These are phyloP conservation scores for Schizonepeta tenuifolia DNA, from an alignment of 257 asterid genomes.

Conservation along the genomic window DNA sequence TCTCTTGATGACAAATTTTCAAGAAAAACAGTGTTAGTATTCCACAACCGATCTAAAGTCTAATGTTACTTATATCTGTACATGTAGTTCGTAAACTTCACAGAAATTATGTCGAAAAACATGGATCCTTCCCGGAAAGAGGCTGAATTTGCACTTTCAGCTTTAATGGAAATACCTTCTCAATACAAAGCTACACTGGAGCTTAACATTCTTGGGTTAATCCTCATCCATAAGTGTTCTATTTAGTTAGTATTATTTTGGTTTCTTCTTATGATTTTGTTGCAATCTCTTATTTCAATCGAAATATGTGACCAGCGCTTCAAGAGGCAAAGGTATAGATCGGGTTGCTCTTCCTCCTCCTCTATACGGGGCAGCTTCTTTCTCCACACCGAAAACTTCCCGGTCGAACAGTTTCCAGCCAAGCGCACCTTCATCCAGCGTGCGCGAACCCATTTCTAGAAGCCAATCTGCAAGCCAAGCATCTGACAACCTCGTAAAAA, in stretches of 20 bases:
- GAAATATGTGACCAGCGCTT: constrained; percentile 53
- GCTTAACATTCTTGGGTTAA: constrained; percentile 83
- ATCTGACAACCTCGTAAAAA: constrained; percentile 68
- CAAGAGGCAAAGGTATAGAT: constrained; percentile 69
- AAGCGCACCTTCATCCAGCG: constrained; percentile 65
- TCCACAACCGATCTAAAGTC: constrained; percentile 10
- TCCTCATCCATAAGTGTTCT: constrained; percentile 1
- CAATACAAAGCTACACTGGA: constrained; percentile 95
- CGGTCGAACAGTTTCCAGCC: constrained; percentile 58
- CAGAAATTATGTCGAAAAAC: constrained; percentile 84
- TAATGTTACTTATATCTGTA: constrained; percentile 20
- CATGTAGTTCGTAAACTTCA: constrained; percentile 86
- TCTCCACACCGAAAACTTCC: constrained; percentile 57
- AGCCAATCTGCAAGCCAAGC: constrained; percentile 52
- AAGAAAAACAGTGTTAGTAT: neutral
- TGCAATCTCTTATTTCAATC: constrained; percentile 17
- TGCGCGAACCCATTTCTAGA: constrained; percentile 36
- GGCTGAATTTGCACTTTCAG: constrained; percentile 92
- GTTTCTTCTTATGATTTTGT: neutral
- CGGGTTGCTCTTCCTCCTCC: constrained; percentile 93
- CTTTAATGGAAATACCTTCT: constrained; percentile 96
- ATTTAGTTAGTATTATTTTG: neutral
- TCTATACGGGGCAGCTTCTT: constrained; percentile 61
- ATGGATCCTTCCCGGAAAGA: constrained; percentile 74
- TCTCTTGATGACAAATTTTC: constrained; percentile 3